phyloP scores from a whole-genome alignment of 192 early-diverging fungal species.

The Diversispora epigaea region DNA sequence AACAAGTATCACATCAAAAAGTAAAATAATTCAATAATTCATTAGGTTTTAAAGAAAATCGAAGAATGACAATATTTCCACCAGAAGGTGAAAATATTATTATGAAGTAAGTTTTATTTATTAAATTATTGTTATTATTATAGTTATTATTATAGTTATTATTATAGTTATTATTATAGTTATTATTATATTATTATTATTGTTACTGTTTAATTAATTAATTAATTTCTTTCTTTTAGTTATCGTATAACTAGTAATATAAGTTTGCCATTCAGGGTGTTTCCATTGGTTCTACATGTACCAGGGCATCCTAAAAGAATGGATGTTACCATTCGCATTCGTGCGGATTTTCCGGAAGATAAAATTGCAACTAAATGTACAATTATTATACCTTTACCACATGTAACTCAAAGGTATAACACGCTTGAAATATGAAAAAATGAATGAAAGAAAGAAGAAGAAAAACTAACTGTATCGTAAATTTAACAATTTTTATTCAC shows the following conservation, averaged over 20 bases:
- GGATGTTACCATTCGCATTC: slow-evolving; percentile 14
- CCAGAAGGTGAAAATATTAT: slow-evolving; percentile 19
- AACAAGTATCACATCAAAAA: neutral
- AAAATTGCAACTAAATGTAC: neutral
- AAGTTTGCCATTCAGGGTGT: slow-evolving; percentile 21
- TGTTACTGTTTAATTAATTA: neutral
- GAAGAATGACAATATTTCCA: slow-evolving; percentile 19
- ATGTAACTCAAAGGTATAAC: slow-evolving; percentile 1
- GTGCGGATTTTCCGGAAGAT: slow-evolving; percentile 21
- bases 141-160: too few relatives aligned
- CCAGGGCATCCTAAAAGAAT: slow-evolving; percentile 9
- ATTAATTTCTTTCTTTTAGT: neutral
- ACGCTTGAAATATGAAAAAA: neutral
- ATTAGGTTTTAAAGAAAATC: slow-evolving; percentile 20
- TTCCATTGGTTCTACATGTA: neutral
- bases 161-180: too few relatives aligned
- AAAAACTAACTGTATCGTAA: neutral
- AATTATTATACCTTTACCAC: slow-evolving; percentile 14
- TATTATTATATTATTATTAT: neutral
- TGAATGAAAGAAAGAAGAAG: too few relatives aligned
- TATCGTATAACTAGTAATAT: slow-evolving; percentile 18
- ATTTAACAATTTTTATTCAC: neutral
- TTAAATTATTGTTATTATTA: neutral
- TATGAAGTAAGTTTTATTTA: slow-evolving; percentile 16
- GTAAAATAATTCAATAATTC: neutral